Evolutionary conservation across 345 rosid species (phyloP).

Genomic region (Pistacia atlantica): DNA sequence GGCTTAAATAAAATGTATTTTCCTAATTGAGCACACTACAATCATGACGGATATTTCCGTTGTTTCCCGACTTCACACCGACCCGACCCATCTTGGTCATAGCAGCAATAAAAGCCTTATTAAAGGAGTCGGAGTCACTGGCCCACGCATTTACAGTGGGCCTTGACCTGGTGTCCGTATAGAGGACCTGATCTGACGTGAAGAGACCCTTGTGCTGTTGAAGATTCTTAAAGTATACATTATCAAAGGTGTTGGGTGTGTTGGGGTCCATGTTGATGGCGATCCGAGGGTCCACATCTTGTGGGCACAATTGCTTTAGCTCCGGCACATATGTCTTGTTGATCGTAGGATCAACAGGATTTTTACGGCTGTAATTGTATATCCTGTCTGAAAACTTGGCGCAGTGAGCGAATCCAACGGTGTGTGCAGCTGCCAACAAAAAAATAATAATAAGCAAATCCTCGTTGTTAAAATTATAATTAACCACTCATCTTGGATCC

Average conservation of each 20-base stretch:
- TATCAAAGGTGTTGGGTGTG: slow-evolving; percentile 67
- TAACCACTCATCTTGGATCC: background rate
- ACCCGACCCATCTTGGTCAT: slow-evolving; percentile 78
- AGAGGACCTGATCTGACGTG: slow-evolving; percentile 81
- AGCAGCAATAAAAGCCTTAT: slow-evolving; percentile 55
- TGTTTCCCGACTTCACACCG: slow-evolving; percentile 58
- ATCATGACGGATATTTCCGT: slow-evolving; percentile 65
- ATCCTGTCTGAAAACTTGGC: slow-evolving; percentile 53
- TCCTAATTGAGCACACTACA: slow-evolving; percentile 52
- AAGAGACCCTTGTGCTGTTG: slow-evolving; percentile 68
- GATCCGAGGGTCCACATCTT: slow-evolving; percentile 61
- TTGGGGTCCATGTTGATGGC: slow-evolving; percentile 81
- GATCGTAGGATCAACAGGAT: slow-evolving; percentile 62
- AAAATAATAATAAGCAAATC: background rate
- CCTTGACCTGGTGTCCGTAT: slow-evolving; percentile 55
- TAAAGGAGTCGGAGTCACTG: slow-evolving; percentile 34
- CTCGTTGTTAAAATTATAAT: background rate
- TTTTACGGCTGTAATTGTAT: slow-evolving; percentile 53
- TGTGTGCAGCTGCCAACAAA: slow-evolving; percentile 69
- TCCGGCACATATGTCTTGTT: slow-evolving; percentile 54
- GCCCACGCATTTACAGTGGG: slow-evolving; percentile 77
- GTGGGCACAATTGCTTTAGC: slow-evolving; percentile 69
- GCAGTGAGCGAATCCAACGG: slow-evolving; percentile 82
- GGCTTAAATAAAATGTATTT: background rate
- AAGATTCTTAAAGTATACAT: slow-evolving; percentile 68